phyloP scores from a whole-genome alignment of 306 rosid species.

The Acacia crassicarpa region DNA sequence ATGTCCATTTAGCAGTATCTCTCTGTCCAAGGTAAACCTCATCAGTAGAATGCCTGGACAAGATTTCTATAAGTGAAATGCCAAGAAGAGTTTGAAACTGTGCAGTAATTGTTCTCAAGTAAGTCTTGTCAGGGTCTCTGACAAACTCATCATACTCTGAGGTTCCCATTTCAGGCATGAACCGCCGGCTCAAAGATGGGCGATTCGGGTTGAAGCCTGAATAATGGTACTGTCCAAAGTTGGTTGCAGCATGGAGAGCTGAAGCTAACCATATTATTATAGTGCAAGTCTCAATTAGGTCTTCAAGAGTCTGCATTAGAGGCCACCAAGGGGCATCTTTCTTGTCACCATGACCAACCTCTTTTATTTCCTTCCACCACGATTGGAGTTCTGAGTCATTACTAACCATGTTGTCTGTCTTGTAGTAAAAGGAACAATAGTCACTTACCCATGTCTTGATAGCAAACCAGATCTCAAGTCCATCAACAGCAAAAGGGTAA shows the following conservation, averaged over 20 bases:
- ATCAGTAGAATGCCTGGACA: slow-evolving; percentile 53
- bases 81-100: slow-evolving; percentile 47
- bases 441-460: slow-evolving; percentile 56
- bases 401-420: slow-evolving; percentile 21
- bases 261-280: slow-evolving; percentile 56
- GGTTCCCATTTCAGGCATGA: slow-evolving; percentile 51
- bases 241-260: slow-evolving; percentile 59
- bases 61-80: slow-evolving; percentile 46
- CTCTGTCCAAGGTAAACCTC: slow-evolving; percentile 57
- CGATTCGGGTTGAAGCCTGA: slow-evolving; percentile 50
- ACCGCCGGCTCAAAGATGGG: slow-evolving; percentile 40
- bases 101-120: slow-evolving; percentile 47
- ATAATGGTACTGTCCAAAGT: slow-evolving; percentile 53
- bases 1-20: slow-evolving; percentile 62
- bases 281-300: slow-evolving; percentile 47
- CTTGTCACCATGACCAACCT: slow-evolving; percentile 56
- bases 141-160: slow-evolving; percentile 47
- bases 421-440: slow-evolving; percentile 53
- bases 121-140: slow-evolving; percentile 38
- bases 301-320: slow-evolving; percentile 45
- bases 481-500: slow-evolving; percentile 39
- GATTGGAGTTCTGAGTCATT: slow-evolving; percentile 47
- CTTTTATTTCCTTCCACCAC: slow-evolving; percentile 64
- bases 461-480: slow-evolving; percentile 53
- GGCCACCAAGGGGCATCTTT: slow-evolving; percentile 66